Base-by-base conservation (phyloP, 169 alveolate genomes). In the Eimeria zaria region DNA sequence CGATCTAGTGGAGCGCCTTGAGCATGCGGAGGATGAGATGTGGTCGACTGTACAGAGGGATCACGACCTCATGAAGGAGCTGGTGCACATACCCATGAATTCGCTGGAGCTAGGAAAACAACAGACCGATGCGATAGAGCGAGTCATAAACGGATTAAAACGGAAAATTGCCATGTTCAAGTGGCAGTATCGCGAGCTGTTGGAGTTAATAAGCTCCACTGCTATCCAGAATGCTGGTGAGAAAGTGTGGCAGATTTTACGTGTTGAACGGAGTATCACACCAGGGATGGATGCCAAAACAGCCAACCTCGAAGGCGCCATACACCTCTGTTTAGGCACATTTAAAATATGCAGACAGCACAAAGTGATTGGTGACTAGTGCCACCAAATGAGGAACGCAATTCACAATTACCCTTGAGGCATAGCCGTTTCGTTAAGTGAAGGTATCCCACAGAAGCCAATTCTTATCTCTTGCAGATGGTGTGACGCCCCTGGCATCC, bases 61-160 rank as follows among this genome's bases (percentile, higher is more conserved):
- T 48, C 55, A 62, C 36, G 93, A 87, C 83, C 93, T 87, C 44
- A 41, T 87, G 93, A 62, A 58, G 48, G 93, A 60, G 58, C 81
- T 87, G 78, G n/a, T 41, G 62, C 78, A 87, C 67, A 87, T 87
- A 24, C 93, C 93, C 44, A 16, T 87, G 83, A 48, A 55, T 48
- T 87, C 93, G 46, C 62, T 87, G n/a, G 81, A 60, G 93, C 46
- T 55, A 4, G 81, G 93, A 24, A 58, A 87, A 30, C 78, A 62
- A 46, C 93, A 87, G 67, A 71, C 93, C n/a, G 93, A 87, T 62
- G 93, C 93, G 33, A 87, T 87, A 24, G 93, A 87, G 60, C 62
- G 93, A 69, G 93, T 87, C 36, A 48, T 87, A 44, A 87, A 87
- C 51, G 93, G 93, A 39, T 64, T 87, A 30, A 87, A 87, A 62